phyloP scores from a whole-genome alignment of 257 asterid genomes.

The Solanum appendiculatum region DNA sequence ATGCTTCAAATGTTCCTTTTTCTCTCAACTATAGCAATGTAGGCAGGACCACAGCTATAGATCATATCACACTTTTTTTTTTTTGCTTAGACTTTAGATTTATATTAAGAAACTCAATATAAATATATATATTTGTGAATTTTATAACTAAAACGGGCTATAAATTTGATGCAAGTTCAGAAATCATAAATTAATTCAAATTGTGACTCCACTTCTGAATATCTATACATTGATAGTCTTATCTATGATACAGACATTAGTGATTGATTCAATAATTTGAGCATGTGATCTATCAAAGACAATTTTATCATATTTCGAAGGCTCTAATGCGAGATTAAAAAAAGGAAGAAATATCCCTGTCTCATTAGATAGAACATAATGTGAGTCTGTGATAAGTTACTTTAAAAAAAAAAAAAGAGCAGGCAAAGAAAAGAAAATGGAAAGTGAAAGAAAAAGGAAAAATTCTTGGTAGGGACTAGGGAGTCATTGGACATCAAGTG shows the following conservation, averaged over 20 bases:
- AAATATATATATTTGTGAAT: too few species aligned
- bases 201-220: too few species aligned
- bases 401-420: too few species aligned
- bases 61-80: too few species aligned
- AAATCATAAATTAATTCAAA: neutral
- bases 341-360: neutral
- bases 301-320: neutral
- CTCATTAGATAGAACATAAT: neutral
- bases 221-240: too few species aligned
- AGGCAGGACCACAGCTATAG: too few species aligned
- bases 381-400: too few species aligned
- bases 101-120: too few species aligned
- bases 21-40: neutral
- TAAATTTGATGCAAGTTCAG: neutral
- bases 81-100: too few species aligned
- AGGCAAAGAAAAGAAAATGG: neutral
- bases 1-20: neutral
- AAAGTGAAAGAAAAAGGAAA: too few species aligned
- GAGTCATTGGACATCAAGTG: too few species aligned
- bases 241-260: neutral
- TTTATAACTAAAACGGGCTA: neutral
- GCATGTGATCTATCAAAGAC: neutral
- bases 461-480: too few species aligned
- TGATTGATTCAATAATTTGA: neutral
- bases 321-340: neutral